Base-by-base conservation (phyloP, 768 basidiomycete genomes). In the Galerina sulciceps region DNA sequence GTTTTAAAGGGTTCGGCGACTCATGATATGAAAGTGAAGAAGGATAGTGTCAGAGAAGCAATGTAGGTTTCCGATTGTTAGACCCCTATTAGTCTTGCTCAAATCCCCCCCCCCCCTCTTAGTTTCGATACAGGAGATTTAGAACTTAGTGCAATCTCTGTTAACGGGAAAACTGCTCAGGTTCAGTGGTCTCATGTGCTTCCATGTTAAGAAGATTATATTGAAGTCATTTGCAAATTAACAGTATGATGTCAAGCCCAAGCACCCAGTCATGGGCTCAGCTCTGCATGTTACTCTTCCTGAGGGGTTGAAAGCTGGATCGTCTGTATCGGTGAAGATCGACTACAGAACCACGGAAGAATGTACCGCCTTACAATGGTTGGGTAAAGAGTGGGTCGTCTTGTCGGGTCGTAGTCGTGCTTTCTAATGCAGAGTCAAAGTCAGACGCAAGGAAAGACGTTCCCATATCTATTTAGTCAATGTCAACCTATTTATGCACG, bases 401-500 rank as follows among this genome's bases (percentile, higher is more conserved):
- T 37, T 35, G 44, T 59, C 44, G 11, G 49, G 23, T 10, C 23
- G 11, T 36, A 26, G 10, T 36, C 31, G 48, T 18, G 45, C 41
- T 47, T 53, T 51, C 15, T 41, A 22, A 36, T 34, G 35, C 18
- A 14, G 46, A 15, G 22, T 50, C 45, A 50, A 50, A 92, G 91
- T 58, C 88, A 94, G 74, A 97, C 94, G 0, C 91, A 92, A 59
- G 93, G 93, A 8, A 93, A 93, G 63, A 76, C 77, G 17, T 90
- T 91, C 69, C 89, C 93, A 0, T 97, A 90, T 74, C 73, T 98
- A 14, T 98, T 95, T 77, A 94, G 92, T 59, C 96, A 97, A 67
- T 93, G 90, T 67, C 94, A 97, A 63, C 93, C 96, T 3, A 96
- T 95, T 64, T 89, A 96, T 68, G 91, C 91, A 2, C 85, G 95